phyloP scores from a whole-genome alignment of 2,329 filamentous ascomycete species.

The Aspergillus floridensis region DNA sequence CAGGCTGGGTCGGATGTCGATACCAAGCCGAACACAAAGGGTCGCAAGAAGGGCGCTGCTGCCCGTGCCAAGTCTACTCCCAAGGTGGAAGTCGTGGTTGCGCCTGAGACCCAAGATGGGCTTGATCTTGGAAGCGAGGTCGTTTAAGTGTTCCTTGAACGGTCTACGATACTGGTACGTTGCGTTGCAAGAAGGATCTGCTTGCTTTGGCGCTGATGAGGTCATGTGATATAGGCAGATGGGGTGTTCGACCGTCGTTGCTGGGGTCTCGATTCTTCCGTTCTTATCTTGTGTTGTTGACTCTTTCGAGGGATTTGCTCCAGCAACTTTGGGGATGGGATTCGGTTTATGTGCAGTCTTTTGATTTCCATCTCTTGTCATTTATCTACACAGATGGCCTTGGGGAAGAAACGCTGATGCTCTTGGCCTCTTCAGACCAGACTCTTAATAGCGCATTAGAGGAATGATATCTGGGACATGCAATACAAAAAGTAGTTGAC shows the following conservation, averaged over 20 bases:
- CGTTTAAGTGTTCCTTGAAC: neutral
- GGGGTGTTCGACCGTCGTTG: neutral
- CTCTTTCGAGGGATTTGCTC: neutral
- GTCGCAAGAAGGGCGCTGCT: slow-evolving; percentile 3
- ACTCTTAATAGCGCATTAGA: neutral
- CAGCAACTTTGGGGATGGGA: neutral
- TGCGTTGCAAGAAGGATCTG: neutral
- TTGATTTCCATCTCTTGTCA: neutral
- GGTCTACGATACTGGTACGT: neutral
- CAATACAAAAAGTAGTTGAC: neutral
- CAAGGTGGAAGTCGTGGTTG: neutral
- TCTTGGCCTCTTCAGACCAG: neutral
- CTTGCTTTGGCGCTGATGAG: neutral
- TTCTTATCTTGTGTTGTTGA: neutral
- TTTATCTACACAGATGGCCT: neutral
- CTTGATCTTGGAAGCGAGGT: neutral
- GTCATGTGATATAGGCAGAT: neutral
- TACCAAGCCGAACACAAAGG: neutral
- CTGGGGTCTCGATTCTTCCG: neutral
- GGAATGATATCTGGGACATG: neutral
- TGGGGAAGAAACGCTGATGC: neutral
- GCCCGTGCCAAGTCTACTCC: slow-evolving; percentile 15
- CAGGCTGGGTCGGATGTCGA: neutral
- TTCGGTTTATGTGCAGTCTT: neutral
- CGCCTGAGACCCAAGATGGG: neutral